A percentile compares a stretch with the other conserved stretches of the same genome.
phyloP scores from a whole-genome alignment of 495 filamentous ascomycete species.

The Aspergillus sparsus region DNA sequence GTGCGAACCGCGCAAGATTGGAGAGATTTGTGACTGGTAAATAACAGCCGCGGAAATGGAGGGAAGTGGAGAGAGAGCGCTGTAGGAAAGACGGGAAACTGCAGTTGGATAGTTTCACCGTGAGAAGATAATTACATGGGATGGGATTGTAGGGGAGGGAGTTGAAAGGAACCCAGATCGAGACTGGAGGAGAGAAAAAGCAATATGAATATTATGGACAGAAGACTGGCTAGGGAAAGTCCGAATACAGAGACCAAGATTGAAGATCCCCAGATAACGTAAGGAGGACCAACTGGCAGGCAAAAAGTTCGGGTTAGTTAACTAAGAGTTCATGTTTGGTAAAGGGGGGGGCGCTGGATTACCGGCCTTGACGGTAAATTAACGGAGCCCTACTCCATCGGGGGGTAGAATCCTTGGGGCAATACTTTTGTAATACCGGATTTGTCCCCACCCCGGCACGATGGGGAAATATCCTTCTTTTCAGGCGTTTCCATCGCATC shows the following conservation, averaged over 20 bases:
- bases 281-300: slow-evolving; percentile 21
- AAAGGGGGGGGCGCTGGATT: slow-evolving; percentile 5
- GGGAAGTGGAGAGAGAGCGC: slow-evolving; percentile 2
- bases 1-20: neutral
- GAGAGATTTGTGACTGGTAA: slow-evolving; percentile 8
- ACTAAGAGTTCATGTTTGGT: neutral
- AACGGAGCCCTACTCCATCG: neutral
- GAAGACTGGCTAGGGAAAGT: slow-evolving; percentile 17
- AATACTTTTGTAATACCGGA: slow-evolving; percentile 10
- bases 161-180: slow-evolving; percentile 8
- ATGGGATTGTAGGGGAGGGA: slow-evolving; percentile 7
- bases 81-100: slow-evolving; percentile 15
- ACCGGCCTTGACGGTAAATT: slow-evolving; percentile 14
- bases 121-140: neutral
- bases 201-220: slow-evolving; percentile 8
- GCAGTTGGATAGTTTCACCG: slow-evolving; percentile 16
- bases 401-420: neutral
- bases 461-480: neutral
- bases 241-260: slow-evolving; percentile 26
- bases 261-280: slow-evolving; percentile 27
- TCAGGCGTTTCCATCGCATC: neutral
- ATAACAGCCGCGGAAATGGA: slow-evolving; percentile 18
- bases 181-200: slow-evolving; percentile 6
- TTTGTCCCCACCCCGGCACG: neutral
- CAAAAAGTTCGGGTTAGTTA: neutral